phyloP scores from a whole-genome alignment of 768 basidiomycete species.

The Lactarius hengduanensis region DNA sequence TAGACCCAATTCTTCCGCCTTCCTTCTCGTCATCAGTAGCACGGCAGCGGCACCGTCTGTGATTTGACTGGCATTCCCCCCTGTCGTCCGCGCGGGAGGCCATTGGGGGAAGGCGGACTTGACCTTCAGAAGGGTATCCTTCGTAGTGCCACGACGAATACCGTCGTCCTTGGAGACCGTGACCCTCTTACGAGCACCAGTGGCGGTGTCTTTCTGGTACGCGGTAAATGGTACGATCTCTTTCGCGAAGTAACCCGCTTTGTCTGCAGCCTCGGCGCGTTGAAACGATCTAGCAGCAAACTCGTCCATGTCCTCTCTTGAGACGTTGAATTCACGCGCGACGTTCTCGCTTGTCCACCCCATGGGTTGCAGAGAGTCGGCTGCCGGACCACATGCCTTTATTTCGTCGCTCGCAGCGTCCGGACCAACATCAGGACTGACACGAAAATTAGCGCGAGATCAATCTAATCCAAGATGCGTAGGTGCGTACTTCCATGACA shows the following conservation, averaged over 20 bases:
- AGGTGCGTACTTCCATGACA: constrained; percentile 66
- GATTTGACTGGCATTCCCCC: constrained; percentile 83
- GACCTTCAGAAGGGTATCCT: constrained; percentile 60
- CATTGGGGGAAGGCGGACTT: constrained; percentile 81
- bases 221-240: constrained; percentile 81
- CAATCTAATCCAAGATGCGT: constrained; percentile 30
- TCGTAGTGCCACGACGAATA: constrained; percentile 71
- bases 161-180: constrained; percentile 72
- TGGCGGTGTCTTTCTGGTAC: constrained; percentile 53
- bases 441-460: constrained; percentile 27
- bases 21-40: constrained; percentile 74
- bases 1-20: constrained; percentile 74
- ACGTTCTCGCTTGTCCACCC: constrained; percentile 92
- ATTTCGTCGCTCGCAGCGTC: constrained; percentile 62
- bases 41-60: constrained; percentile 84
- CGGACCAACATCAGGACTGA: constrained; percentile 63
- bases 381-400: constrained; percentile 51
- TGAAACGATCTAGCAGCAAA: constrained; percentile 76
- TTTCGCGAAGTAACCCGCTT: constrained; percentile 56
- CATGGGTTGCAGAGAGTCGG: constrained; percentile 71
- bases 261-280: constrained; percentile 73
- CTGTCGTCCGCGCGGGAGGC: constrained; percentile 70
- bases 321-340: constrained; percentile 66
- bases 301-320: constrained; percentile 72
- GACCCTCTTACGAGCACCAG: constrained; percentile 52